phyloP scores from a whole-genome alignment of 306 rosid species.

The Fagus crenata region DNA sequence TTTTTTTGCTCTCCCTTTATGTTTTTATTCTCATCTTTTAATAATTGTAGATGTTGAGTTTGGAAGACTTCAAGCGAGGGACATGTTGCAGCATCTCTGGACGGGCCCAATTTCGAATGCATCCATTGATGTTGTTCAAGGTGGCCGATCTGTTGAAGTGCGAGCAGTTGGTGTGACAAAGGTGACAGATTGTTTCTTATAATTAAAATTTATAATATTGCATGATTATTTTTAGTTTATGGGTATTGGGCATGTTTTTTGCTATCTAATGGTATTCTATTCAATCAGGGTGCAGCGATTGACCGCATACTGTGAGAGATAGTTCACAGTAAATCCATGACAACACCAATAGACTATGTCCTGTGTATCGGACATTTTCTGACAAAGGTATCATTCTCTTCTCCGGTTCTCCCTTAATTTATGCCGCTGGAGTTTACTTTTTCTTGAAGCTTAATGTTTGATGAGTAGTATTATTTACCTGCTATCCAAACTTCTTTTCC shows the following conservation, averaged over 20 bases:
- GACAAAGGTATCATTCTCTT: constrained; percentile 62
- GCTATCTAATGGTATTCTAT: background rate
- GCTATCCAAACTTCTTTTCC: constrained; percentile 7
- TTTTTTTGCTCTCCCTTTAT: constrained; percentile 17
- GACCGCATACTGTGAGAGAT: constrained; percentile 97
- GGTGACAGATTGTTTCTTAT: constrained; percentile 43
- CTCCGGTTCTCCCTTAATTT: background rate
- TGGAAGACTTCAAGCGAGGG: constrained; percentile 94
- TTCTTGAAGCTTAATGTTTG: constrained; percentile 12
- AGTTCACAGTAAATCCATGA: constrained; percentile 91
- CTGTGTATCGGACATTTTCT: constrained; percentile 90
- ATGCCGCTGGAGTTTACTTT: background rate
- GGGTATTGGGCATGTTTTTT: constrained; percentile 8
- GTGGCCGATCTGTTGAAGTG: constrained; percentile 92
- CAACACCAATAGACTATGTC: constrained; percentile 84
- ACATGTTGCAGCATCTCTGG: constrained; percentile 97
- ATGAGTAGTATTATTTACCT: constrained; percentile 7
- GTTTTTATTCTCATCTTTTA: constrained; percentile 24
- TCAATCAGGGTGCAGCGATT: constrained; percentile 86
- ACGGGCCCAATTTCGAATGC: constrained; percentile 97
- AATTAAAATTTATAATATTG: constrained; percentile 10
- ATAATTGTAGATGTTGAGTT: constrained; percentile 71
- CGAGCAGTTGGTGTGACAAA: constrained; percentile 93
- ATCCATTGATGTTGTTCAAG: constrained; percentile 92
- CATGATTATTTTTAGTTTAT: constrained; percentile 16